phyloP scores from a whole-genome alignment of 2,329 filamentous ascomycete genomes.

The Beauveria sp. region DNA sequence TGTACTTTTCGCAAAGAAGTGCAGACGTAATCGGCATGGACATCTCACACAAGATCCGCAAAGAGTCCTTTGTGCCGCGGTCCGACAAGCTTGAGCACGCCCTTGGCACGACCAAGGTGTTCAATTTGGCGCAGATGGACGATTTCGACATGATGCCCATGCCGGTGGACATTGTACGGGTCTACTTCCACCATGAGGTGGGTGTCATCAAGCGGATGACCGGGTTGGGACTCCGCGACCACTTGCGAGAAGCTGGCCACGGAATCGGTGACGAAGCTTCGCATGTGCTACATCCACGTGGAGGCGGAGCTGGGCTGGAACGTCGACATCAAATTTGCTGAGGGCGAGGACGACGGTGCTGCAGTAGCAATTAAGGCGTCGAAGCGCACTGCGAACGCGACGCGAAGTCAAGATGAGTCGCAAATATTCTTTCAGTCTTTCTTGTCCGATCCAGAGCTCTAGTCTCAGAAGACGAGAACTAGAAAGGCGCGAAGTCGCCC shows the following conservation, averaged over 20 bases:
- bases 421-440: too few relatives aligned
- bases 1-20: not conserved
- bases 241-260: not conserved
- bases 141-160: not conserved
- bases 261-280: not conserved
- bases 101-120: not conserved
- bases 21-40: not conserved
- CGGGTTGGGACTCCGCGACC: not conserved
- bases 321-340: not conserved
- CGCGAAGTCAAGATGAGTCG: too few relatives aligned
- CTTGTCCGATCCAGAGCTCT: too few relatives aligned
- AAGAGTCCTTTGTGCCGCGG: not conserved
- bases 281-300: not conserved
- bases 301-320: not conserved
- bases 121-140: not conserved
- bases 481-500: too few relatives aligned
- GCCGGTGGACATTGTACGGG: not conserved
- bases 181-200: not conserved
- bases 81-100: not conserved
- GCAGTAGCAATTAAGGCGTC: too few relatives aligned
- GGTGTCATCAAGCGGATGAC: too few relatives aligned
- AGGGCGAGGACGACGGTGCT: not conserved
- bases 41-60: not conserved
- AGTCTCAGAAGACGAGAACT: too few relatives aligned
- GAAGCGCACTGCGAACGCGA: too few relatives aligned